Evolutionary conservation across 2,329 filamentous ascomycete species (phyloP), one percentile per base, ranked within the genome.

Genomic region (Ploettnerulaceae sp.): DNA sequence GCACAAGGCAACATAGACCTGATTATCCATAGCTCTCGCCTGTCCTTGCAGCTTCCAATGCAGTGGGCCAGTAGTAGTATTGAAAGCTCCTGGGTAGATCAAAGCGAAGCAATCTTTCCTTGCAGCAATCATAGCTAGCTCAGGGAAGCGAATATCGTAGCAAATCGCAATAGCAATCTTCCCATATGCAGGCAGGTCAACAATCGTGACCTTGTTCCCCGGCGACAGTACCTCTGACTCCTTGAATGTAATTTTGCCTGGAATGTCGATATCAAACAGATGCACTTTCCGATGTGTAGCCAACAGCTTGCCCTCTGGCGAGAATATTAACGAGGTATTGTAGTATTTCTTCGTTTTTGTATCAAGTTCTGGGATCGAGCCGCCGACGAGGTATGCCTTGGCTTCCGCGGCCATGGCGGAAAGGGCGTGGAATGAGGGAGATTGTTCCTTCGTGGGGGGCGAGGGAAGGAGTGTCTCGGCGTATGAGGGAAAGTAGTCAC

Each of bases 251-350:
- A 98, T 95, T 71, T 90, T 90, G 52, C 89, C 91, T 0, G 93
- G 93, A 54, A 98, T 97, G 66, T 95, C 84, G 60, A 98, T 98
- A 69, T 97, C 93, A 67, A 98, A 98, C 33, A 98, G 76, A 68
- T 98, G 93, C 33, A 93, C 82, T 71, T 98, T 98, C 59, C 93
- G 81, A 67, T 97, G 90, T 2, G 82, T 87, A 5, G 82, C 88
- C n/a, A 98, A 74, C 38, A 96, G 73, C n/a, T 75, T 66, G 3
- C 93, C 93, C 7, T 75, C 70, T 0, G 89, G 90, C 0, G 75
- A 79, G 67, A 98, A 98, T 6, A 85, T 81, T 36, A 98, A 72
- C 21, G 81, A 84, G 3, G 93, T 97, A 71, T 98, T 98, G 75
- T 93, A 95, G 69, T 90, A 86, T 57, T 86, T 85, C 46, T 67